Conservation (phyloP, 1,139 yeast genomes). For the Geotrichum carabidarum region DNA sequence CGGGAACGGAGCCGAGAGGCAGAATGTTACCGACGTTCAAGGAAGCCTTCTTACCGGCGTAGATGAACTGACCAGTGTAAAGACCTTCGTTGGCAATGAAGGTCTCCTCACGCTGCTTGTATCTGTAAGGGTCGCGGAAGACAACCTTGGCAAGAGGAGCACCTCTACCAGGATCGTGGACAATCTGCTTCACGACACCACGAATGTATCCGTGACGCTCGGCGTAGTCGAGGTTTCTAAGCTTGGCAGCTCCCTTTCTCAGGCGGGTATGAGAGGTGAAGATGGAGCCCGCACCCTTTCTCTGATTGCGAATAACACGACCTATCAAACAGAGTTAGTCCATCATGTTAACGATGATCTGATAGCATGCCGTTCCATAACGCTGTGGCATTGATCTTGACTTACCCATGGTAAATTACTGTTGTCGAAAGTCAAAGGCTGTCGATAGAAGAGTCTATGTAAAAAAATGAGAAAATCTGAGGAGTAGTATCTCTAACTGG, state of each 20-base stretch:
- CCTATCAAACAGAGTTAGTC: conserved; percentile 41
- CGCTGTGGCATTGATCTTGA: conserved; percentile 1
- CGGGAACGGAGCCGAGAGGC: conserved; percentile 96
- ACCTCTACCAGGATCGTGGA: conserved; percentile 99
- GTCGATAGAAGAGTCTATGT: conserved; percentile 17
- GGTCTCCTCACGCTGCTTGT: conserved; percentile 96
- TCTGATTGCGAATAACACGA: conserved; percentile 99
- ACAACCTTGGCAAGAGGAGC: conserved; percentile 99
- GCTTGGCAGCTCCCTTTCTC: conserved; percentile 99
- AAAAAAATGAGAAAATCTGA: conserved; percentile 10
- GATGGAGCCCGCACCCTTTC: conserved; percentile 99
- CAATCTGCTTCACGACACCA: conserved; percentile 96
- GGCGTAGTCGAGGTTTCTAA: conserved; percentile 97
- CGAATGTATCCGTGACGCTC: conserved; percentile 99
- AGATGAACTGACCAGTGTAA: conserved; percentile 97
- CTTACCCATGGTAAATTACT: conserved; percentile 19
- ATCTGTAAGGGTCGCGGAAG: conserved; percentile 99
- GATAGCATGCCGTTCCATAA: neutral
- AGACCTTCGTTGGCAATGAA: conserved; percentile 99
- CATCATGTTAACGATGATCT: neutral
- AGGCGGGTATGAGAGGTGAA: conserved; percentile 99
- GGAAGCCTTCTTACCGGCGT: conserved; percentile 98
- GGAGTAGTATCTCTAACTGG: neutral
- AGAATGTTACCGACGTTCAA: conserved; percentile 95
- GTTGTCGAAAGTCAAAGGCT: conserved; percentile 20